phyloP scores from a whole-genome alignment of 495 filamentous ascomycete genomes.

The Alectoria sarmentosa region DNA sequence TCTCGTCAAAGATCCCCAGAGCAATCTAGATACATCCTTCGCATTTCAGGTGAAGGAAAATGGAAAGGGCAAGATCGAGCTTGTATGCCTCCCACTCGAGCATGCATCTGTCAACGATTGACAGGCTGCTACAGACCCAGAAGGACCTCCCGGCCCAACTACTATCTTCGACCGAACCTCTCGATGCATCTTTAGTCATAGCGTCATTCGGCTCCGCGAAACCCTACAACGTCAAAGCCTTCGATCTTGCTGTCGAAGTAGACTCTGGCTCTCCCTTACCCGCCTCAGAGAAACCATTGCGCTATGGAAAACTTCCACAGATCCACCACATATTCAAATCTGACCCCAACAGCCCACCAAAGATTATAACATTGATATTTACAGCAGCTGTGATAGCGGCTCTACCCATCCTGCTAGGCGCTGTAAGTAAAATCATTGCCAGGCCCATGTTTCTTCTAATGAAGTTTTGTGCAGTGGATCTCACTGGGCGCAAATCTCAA shows the following conservation, averaged over 20 bases:
- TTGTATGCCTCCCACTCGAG: constrained; percentile 51
- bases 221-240: constrained; percentile 56
- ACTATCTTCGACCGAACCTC: constrained; percentile 54
- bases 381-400: constrained; percentile 60
- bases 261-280: constrained; percentile 57
- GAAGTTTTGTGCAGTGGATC: constrained; percentile 51
- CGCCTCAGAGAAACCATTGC: constrained; percentile 50
- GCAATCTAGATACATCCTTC: constrained; percentile 82
- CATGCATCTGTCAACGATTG: constrained; percentile 23
- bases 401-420: constrained; percentile 61
- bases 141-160: constrained; percentile 87
- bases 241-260: constrained; percentile 55
- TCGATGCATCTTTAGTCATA: constrained; percentile 72
- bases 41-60: constrained; percentile 78
- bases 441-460: background rate
- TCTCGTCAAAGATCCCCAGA: constrained; percentile 62
- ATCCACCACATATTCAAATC: constrained; percentile 88
- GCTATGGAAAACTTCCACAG: constrained; percentile 74
- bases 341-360: constrained; percentile 73
- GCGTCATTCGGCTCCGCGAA: constrained; percentile 76
- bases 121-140: constrained; percentile 54
- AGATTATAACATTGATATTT: constrained; percentile 75
- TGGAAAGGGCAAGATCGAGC: constrained; percentile 74
- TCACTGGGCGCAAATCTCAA: constrained; percentile 77
- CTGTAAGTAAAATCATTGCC: constrained; percentile 45